phyloP scores from a whole-genome alignment of 208 protist species.

The Endotrypanum monterogeii region DNA sequence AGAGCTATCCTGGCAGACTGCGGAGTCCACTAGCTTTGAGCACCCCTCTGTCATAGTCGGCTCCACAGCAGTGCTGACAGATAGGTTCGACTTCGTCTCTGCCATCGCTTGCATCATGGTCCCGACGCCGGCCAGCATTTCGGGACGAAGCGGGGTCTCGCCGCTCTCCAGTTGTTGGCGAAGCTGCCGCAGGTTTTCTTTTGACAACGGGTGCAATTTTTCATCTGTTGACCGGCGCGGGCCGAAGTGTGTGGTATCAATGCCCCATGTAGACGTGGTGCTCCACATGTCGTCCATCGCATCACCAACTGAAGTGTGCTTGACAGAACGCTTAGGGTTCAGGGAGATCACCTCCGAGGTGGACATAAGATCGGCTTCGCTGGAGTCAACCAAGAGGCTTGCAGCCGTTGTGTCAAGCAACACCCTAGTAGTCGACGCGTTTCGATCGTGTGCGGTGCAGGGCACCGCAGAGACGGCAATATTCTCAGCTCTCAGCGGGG shows the following conservation, averaged over 20 bases:
- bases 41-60: constrained; percentile 29
- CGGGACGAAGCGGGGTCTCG: constrained; percentile 51
- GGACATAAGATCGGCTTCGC: constrained; percentile 40
- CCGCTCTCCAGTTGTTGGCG: constrained; percentile 63
- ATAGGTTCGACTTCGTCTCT: constrained; percentile 29
- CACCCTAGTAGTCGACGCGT: constrained; percentile 6
- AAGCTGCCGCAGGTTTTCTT: constrained; percentile 53
- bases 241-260: constrained; percentile 15
- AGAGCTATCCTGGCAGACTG: constrained; percentile 9
- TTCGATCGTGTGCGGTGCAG: neutral
- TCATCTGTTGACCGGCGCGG: neutral
- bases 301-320: constrained; percentile 20
- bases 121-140: constrained; percentile 48
- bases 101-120: constrained; percentile 41
- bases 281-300: constrained; percentile 65
- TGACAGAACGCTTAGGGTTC: constrained; percentile 12
- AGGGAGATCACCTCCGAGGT: constrained; percentile 27
- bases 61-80: constrained; percentile 47
- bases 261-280: constrained; percentile 40
- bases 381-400: constrained; percentile 46
- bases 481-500: constrained; percentile 45
- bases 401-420: constrained; percentile 12
- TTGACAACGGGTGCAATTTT: constrained; percentile 42
- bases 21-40: constrained; percentile 14
- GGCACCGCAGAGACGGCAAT: constrained; percentile 29